Evolutionary conservation across 768 basidiomycete genomes (phyloP), one percentile per base, ranked within the genome.

Genomic region (Boletus reticulatus): DNA sequence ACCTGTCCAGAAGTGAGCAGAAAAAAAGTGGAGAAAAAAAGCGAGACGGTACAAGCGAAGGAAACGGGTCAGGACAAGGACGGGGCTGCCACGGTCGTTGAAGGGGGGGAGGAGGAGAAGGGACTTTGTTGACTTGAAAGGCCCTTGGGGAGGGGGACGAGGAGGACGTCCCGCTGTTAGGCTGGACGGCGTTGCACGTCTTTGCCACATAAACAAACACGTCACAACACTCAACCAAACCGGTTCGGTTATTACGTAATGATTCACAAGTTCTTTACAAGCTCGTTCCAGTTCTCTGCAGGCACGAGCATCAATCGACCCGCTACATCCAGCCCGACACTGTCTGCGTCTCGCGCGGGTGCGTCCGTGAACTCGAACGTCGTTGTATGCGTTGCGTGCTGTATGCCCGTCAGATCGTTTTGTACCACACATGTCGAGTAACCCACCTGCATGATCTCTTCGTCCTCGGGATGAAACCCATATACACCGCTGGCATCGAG

Each of bases 381-480:
- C 29, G 50, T 43, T 6, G 45, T 29, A 27, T 69, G 67, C 0
- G 59, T 58, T 7, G 71, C 65, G 27, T 62, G 43, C 69, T 68
- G 52, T 5, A 22, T 17, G 13, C 20, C 29, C 17, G 20, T 44
- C 43, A 12, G 38, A 34, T 9, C 29, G 36, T 17, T 13, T 27
- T 17, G 11, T 27, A 47, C 8, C n/a, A 37, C 17, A 4, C 9
- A 39, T n/a, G 6, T 16, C 38, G 16, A 29, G 7, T 7, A 31
- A 13, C 27, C 16, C 62, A 90, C 92, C 75, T 83, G 72, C 53
- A 80, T 78, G 49, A 94, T 84, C 41, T 76, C 76, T 41, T 87
- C 85, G 69, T 97, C 94, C 68, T 97, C 95, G 0, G 89, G 86
- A 65, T 97, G 94, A 74, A 91, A 96, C 3, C 84, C 74, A 64